Evolutionary conservation across 2,329 filamentous ascomycete genomes (phyloP).

Genomic region (Fusarium goolgardi): DNA sequence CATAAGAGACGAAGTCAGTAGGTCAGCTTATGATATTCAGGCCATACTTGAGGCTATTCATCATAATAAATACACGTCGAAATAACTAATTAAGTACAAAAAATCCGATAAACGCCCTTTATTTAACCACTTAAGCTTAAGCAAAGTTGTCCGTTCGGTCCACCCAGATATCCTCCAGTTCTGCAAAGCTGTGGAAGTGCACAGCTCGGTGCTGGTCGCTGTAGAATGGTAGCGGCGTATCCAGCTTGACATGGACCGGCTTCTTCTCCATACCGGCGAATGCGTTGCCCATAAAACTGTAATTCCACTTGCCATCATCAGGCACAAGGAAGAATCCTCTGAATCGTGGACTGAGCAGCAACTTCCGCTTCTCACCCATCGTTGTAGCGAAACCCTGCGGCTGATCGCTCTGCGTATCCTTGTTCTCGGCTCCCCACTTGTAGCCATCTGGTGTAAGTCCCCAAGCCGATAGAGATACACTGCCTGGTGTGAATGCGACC

Average conservation of each 20-base stretch:
- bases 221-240: conserved; percentile 91
- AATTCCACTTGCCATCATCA: conserved; percentile 93
- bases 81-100: conserved; percentile 38
- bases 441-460: conserved; percentile 90
- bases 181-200: conserved; percentile 97
- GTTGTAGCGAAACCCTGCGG: conserved; percentile 91
- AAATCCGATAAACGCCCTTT: conserved; percentile 38
- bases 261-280: conserved; percentile 93
- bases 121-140: conserved; percentile 58
- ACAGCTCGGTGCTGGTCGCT: conserved; percentile 90
- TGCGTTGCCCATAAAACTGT: conserved; percentile 94
- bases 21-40: neutral
- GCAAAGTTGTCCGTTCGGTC: conserved; percentile 94
- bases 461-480: conserved; percentile 94
- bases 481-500: conserved; percentile 95
- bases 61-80: conserved; percentile 26
- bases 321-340: conserved; percentile 96
- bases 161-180: conserved; percentile 96
- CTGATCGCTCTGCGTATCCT: conserved; percentile 90
- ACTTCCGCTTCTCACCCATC: conserved; percentile 95
- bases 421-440: conserved; percentile 97
- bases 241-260: conserved; percentile 89
- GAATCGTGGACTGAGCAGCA: conserved; percentile 92
- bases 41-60: neutral
- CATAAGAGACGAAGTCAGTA: neutral